Conservation (phyloP, 345 rosid genomes). For the Eucalyptus marginata region DNA sequence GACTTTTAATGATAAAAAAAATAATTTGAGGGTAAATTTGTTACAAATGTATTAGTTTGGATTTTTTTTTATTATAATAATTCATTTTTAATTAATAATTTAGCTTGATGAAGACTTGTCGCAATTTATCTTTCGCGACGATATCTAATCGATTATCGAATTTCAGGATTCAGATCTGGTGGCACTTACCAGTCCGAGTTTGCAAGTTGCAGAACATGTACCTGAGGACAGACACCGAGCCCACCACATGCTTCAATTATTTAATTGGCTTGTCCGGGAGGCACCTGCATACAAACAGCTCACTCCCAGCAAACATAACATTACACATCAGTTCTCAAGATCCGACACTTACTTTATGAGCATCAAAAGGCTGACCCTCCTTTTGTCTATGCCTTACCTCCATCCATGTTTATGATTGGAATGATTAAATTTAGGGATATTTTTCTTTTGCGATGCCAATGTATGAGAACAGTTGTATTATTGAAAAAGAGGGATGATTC, state of each 20-base stretch:
- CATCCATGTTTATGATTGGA: background rate
- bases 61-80: no score
- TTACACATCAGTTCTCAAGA: background rate
- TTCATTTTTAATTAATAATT: background rate
- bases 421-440: background rate
- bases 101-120: background rate
- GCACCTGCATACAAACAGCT: background rate
- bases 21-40: no score
- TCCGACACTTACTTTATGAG: background rate
- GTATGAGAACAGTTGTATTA: background rate
- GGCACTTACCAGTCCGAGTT: background rate
- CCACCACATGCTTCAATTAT: background rate
- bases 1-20: no score
- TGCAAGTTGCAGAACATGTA: background rate
- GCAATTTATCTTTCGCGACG: background rate
- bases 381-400: background rate
- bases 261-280: background rate
- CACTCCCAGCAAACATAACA: background rate
- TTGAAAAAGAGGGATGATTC: background rate
- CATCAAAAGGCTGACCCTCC: background rate
- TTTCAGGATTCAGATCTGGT: background rate
- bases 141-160: background rate
- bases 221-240: background rate
- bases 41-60: rapidly evolving
- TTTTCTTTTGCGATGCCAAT: background rate